Evolutionary conservation across 225 moss, liverwort and hornwort genomes (phyloP), one percentile per base, ranked within the genome.

Genomic region (Sphagnum contortum): DNA sequence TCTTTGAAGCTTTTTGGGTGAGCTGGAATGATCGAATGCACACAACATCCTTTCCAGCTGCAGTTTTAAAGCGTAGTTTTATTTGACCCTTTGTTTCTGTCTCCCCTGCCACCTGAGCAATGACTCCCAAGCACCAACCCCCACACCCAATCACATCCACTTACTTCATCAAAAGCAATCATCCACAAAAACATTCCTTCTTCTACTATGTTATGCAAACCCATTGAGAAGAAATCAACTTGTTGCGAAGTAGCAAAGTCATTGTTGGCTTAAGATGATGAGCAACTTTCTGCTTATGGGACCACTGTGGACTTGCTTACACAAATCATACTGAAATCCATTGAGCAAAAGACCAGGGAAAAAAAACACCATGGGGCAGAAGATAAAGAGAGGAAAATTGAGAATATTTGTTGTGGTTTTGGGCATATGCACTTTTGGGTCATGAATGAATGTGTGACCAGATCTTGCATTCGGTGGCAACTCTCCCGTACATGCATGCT

Each of bases 1-100:
- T 85, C 74, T 93, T 98, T 7, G 93, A 87, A 48, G 90, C 91
- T 80, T 93, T 98, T 73, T 98, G 98, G 4, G 93, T 89, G 52
- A 98, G 90, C 72, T 98, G 93, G 78, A 98, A 93, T 48, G 93
- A 98, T 64, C 98, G 93, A 60, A 98, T 84, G 75, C 93, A 93
- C 52, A 98, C 98, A 63, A 98, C 98, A 77, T 91, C 93, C 75
- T 98, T 98, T 66, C 87, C 88, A 47, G 98, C 93, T 66, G 83
- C 91, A 52, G 98, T 98, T 77, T 91, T 98, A 66, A 98, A 98
- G 66, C 98, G 89, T 66, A 98, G 75, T 76, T 98, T 98, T 69
- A 98, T 98, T 73, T 98, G 92, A 52, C 98, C 98, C 75, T 98
- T 98, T 45, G 98, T 98, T 75, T 98, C 98, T 53, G 91, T 89